Evolutionary conservation across 306 rosid genomes (phyloP), one percentile per base, ranked within the genome.

Genomic region (Corylus americana): DNA sequence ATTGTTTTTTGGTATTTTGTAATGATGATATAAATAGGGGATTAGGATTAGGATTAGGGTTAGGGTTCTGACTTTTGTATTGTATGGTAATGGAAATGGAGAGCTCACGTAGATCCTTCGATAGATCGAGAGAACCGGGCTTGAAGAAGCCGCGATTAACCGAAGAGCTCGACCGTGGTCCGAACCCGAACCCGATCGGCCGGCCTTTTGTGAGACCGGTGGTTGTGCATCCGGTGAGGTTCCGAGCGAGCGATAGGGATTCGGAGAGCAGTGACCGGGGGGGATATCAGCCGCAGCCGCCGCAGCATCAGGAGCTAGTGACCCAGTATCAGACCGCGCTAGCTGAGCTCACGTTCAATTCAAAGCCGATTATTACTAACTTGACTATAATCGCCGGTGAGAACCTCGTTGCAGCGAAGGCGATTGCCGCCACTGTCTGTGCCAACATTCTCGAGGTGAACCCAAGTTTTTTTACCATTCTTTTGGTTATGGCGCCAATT

Each of bases 391-490:
- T 94, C 47, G 98, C 98, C 0, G 98, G 93, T 0, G 98, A 94
- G 87, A 92, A 84, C 49, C 84, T 77, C 48, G 78, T 77, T 55
- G 94, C 96, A 0, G 94, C 90, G 1, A 89, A 92, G 83, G 87
- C 96, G 1, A 81, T 94, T 18, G 87, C 93, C 3, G 84, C 86
- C 5, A 85, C 93, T 17, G 85, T 96, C 74, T 96, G 96, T 83
- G 64, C 79, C 78, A 88, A 96, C 85, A 93, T 96, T 82, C 47
- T 96, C 45, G 99, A 96, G 99, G 99, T 96, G 98, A 96, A 89
- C 87, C 81, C 77, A 73, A 89, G 86, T 87, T 86, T 85, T 76
- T 79, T 73, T 85, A 85, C 81, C 14, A 47, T 73, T 80, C 82
- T 50, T 73, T 71, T 63, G 48, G 81, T 68, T 86, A 22, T 83